These are phyloP conservation scores for Coniosporium apollinis DNA, from an alignment of 495 filamentous ascomycete genomes.

Conservation along the genomic window DNA sequence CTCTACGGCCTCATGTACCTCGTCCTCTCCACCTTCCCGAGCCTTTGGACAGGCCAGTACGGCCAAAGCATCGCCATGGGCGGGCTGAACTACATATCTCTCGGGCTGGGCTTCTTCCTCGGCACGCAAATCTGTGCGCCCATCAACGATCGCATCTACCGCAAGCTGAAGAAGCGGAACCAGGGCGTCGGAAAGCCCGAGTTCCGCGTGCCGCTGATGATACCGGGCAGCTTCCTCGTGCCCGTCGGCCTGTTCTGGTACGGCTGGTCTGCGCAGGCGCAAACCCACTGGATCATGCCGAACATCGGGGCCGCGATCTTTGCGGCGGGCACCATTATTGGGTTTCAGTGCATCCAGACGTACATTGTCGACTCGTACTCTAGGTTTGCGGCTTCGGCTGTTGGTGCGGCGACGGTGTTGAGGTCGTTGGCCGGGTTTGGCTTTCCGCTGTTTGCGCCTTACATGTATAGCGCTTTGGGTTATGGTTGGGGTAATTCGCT, in stretches of 20 bases:
- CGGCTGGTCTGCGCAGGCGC: constrained; percentile 49
- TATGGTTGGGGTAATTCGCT: constrained; percentile 53
- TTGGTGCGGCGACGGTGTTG: constrained; percentile 49
- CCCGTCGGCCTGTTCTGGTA: constrained; percentile 55
- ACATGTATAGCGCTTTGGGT: constrained; percentile 26
- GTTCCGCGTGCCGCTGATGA: constrained; percentile 50
- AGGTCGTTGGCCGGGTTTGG: constrained; percentile 53
- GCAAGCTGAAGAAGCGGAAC: constrained; percentile 39
- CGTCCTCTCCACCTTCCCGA: constrained; percentile 49
- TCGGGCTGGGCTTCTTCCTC: constrained; percentile 50
- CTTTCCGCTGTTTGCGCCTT: constrained; percentile 56
- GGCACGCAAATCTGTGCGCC: constrained; percentile 46
- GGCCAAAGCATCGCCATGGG: constrained; percentile 41
- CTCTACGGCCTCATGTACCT: constrained; percentile 61
- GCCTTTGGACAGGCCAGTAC: constrained; percentile 45
- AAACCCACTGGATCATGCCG: constrained; percentile 52
- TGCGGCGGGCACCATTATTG: constrained; percentile 38
- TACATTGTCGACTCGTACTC: constrained; percentile 69
- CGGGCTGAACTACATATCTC: constrained; percentile 54
- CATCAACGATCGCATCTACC: constrained; percentile 50
- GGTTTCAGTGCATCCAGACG: constrained; percentile 54
- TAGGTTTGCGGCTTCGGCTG: constrained; percentile 54
- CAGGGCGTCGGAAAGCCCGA: constrained; percentile 42
- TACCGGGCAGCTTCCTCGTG: constrained; percentile 37
- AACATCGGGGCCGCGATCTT: constrained; percentile 52